Conservation (phyloP, 2,329 filamentous ascomycete species). For the Aspergillus novoparasiticus region DNA sequence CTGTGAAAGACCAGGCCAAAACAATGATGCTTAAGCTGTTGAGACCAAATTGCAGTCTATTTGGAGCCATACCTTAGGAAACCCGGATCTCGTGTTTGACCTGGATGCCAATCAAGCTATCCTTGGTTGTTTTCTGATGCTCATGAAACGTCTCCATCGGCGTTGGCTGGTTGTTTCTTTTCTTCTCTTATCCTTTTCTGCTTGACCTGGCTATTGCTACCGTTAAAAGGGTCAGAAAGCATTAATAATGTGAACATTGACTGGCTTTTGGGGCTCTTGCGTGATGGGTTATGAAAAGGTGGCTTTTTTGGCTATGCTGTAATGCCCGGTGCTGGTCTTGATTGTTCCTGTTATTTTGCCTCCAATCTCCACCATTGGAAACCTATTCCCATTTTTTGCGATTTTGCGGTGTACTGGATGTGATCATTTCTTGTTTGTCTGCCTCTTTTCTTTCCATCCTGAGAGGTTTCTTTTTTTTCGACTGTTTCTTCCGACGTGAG, state of each 20-base stretch:
- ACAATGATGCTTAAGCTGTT: conserved; percentile 21
- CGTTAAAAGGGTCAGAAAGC: conserved; percentile 12
- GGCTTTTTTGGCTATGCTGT: conserved; percentile 30
- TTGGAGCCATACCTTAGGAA: conserved; percentile 20
- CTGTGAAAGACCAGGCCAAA: conserved; percentile 19
- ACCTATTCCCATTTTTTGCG: conserved; percentile 17
- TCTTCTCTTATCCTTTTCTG: conserved; percentile 4
- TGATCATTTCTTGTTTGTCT: conserved; percentile 20
- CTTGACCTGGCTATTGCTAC: conserved; percentile 15
- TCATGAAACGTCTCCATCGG: conserved; percentile 13
- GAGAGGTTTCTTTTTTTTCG: conserved; percentile 28
- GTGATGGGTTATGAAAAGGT: conserved; percentile 32
- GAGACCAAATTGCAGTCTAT: conserved; percentile 19
- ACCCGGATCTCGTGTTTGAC: conserved; percentile 20
- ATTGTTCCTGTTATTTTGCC: conserved; percentile 14
- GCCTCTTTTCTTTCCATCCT: conserved; percentile 16
- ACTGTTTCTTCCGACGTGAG: conserved; percentile 28
- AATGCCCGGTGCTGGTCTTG: conserved; percentile 20
- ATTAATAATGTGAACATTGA: conserved; percentile 23
- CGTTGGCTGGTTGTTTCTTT: conserved; percentile 8
- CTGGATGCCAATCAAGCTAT: conserved; percentile 21
- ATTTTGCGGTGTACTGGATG: conserved; percentile 22
- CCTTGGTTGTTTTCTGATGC: conserved; percentile 15
- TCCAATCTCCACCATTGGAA: conserved; percentile 19
- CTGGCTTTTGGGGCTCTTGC: conserved; percentile 21